phyloP scores from a whole-genome alignment of 768 basidiomycete genomes.

The Leccinum uliginosum region DNA sequence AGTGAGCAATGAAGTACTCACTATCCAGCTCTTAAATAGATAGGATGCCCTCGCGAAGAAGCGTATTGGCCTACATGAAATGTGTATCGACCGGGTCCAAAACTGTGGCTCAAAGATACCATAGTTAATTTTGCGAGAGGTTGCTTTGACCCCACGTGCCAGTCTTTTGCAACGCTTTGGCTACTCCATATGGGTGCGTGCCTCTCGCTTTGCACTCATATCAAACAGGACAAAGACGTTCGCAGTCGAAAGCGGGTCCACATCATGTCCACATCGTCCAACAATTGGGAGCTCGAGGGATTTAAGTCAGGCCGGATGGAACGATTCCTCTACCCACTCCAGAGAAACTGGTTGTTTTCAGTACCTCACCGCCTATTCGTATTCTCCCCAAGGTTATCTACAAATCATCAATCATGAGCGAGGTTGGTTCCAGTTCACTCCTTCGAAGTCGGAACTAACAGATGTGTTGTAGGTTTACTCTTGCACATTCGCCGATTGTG shows the following conservation, averaged over 20 bases:
- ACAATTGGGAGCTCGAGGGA: conserved; percentile 4
- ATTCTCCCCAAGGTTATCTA: neutral
- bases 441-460: neutral
- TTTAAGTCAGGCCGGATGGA: conserved; percentile 7
- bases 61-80: neutral
- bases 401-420: conserved; percentile 11
- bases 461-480: neutral
- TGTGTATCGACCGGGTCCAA: neutral
- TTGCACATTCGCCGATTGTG: conserved; percentile 3
- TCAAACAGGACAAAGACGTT: neutral
- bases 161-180: neutral
- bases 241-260: neutral
- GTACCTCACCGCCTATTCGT: neutral
- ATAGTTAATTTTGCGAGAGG: neutral
- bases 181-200: neutral
- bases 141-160: conserved; percentile 3
- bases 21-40: neutral
- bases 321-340: neutral
- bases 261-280: neutral
- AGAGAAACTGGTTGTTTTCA: conserved; percentile 14
- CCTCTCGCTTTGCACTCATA: conserved; percentile 6
- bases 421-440: neutral
- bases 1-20: too few species aligned
- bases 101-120: neutral
- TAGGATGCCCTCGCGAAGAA: neutral